Evolutionary conservation across 108 stramenopile genomes (phyloP), one percentile per base, ranked within the genome.

Genomic region (Pseudonitzschia multiseries): DNA sequence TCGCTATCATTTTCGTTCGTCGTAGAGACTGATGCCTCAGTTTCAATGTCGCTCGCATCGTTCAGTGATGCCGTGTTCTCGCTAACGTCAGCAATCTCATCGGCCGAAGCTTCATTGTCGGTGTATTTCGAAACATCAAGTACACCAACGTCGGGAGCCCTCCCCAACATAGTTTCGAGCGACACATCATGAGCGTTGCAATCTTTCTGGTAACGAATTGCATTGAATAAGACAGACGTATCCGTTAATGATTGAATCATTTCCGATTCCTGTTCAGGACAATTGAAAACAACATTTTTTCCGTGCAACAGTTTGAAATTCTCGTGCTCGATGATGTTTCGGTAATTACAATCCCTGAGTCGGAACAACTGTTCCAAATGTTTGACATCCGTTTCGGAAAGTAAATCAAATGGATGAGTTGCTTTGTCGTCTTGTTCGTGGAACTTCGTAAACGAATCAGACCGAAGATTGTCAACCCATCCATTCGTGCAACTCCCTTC

Each of bases 331-430:
- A 41, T 33, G 0, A 42, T 1, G 24, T 0, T 43, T 21, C 40
- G 27, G 48, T 79, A 79, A 33, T 57, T 56, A 69, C 78, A 79
- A 63, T 79, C 78, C 0, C 72, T 54, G 1, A 48, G 27, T 0
- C 24, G 61, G 32, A 79, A 64, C 60, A 79, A 42, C 0, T 8
- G 42, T 42, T 79, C 78, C 59, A 79, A 54, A 20, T 68, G 65
- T 17, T 61, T 8, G 32, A 46, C 3, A 5, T 79, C 50, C 9
- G 1, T 17, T 17, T 22, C 0, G 4, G 61, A 53, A 33, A 77
- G 51, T 21, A n/a, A 53, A 15, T 27, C 36, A 68, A 50, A 59
- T 46, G 65, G 65, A 41, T 57, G 36, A 10, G 2, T 64, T 32
- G 48, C 54, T 4, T 53, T 60, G 33, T 75, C 46, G 32, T 65